These are phyloP conservation scores for Staphylotrichum tortipilum DNA, from an alignment of 495 filamentous ascomycete species.

Conservation along the genomic window DNA sequence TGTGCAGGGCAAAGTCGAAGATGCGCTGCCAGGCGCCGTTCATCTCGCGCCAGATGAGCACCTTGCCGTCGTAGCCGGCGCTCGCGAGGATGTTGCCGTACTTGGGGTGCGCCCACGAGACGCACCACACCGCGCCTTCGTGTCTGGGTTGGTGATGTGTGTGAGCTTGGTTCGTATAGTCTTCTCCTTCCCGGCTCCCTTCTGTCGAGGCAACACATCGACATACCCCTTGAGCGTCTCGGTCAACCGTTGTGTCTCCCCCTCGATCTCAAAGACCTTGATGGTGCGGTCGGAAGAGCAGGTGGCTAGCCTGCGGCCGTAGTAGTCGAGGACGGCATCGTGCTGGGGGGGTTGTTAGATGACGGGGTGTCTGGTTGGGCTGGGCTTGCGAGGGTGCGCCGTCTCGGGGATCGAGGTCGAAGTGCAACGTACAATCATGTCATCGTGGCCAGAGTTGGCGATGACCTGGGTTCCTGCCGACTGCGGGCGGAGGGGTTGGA, in stretches of 20 bases:
- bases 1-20: slow-evolving; percentile 84
- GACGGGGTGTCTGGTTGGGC: background rate
- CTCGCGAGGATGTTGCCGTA: slow-evolving; percentile 96
- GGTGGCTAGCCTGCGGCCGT: slow-evolving; percentile 90
- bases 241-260: slow-evolving; percentile 78
- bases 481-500: slow-evolving; percentile 9
- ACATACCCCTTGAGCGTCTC: slow-evolving; percentile 91
- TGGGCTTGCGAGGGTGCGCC: background rate
- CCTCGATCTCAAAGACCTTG: slow-evolving; percentile 98
- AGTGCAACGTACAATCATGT: slow-evolving; percentile 85
- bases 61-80: slow-evolving; percentile 92
- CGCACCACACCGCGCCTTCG: slow-evolving; percentile 92
- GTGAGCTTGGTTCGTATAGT: slow-evolving; percentile 4
- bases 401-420: background rate
- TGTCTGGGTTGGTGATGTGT: slow-evolving; percentile 49
- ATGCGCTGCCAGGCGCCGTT: slow-evolving; percentile 65
- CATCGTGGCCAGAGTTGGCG: slow-evolving; percentile 65
- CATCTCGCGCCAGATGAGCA: slow-evolving; percentile 95
- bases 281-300: slow-evolving; percentile 97
- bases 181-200: background rate
- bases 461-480: slow-evolving; percentile 29
- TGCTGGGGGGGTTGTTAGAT: slow-evolving; percentile 51
- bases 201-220: background rate
- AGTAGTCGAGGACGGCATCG: slow-evolving; percentile 97
- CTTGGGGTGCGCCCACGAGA: slow-evolving; percentile 96